A percentile compares a stretch with the other conserved stretches of the same genome.
Evolutionary conservation across 2,329 filamentous ascomycete species (phyloP).

Genomic region (Pyricularia sp.): DNA sequence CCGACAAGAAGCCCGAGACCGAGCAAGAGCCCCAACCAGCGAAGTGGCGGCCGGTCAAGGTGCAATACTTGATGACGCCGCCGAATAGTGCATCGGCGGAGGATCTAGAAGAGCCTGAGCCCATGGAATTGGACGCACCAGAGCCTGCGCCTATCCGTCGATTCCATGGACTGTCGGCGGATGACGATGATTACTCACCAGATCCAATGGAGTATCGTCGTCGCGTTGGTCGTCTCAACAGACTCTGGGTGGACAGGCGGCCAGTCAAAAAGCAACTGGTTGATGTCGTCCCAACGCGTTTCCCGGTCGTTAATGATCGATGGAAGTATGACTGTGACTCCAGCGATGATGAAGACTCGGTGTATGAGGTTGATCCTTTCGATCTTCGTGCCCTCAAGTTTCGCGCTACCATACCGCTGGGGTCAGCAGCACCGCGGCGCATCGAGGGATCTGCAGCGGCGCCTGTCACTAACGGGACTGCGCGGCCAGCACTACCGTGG

Average conservation of each 20-base stretch:
- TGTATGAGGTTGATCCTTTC: constrained; percentile 68
- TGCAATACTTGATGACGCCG: constrained; percentile 60
- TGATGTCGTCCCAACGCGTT: constrained; percentile 24
- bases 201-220: constrained; percentile 64
- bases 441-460: background rate
- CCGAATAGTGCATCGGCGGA: constrained; percentile 47
- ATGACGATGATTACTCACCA: constrained; percentile 28
- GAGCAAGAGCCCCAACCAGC: constrained; percentile 40
- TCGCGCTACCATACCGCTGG: constrained; percentile 45
- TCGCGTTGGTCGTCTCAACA: constrained; percentile 74
- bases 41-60: constrained; percentile 59
- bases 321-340: constrained; percentile 79
- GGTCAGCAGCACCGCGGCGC: background rate
- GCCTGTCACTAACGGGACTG: constrained; percentile 4
- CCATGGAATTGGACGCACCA: constrained; percentile 45
- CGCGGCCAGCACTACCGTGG: constrained; percentile 14
- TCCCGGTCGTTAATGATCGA: constrained; percentile 37
- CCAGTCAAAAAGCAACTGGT: constrained; percentile 41
- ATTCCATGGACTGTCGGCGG: constrained; percentile 33
- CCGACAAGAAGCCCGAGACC: constrained; percentile 32
- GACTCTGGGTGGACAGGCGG: constrained; percentile 81
- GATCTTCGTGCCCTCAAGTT: constrained; percentile 51
- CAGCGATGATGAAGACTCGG: constrained; percentile 66
- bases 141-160: constrained; percentile 26
- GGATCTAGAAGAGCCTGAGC: constrained; percentile 24